phyloP scores from a whole-genome alignment of 2,329 filamentous ascomycete species.

The Aspergillus quadricinctus region DNA sequence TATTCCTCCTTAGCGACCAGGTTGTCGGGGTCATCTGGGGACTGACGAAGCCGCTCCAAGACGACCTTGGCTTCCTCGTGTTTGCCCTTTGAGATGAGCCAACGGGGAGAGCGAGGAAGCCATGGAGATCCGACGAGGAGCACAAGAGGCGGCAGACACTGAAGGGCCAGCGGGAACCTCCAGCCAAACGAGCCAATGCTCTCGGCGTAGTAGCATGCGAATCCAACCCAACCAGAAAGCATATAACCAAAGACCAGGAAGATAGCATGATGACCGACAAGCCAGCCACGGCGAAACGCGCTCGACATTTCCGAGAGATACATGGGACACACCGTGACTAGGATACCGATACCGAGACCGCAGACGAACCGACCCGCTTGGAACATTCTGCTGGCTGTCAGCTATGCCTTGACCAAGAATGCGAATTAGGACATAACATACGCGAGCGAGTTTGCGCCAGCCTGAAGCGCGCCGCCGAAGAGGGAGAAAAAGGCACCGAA shows the following conservation, averaged over 20 bases:
- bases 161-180: slow-evolving; percentile 44
- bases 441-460: slow-evolving; percentile 42
- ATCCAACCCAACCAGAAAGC: slow-evolving; percentile 43
- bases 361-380: slow-evolving; percentile 42
- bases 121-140: slow-evolving; percentile 40
- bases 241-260: slow-evolving; percentile 48
- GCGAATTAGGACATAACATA: slow-evolving; percentile 28
- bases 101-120: slow-evolving; percentile 47
- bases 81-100: slow-evolving; percentile 46
- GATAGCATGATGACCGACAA: slow-evolving; percentile 45
- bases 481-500: slow-evolving; percentile 43
- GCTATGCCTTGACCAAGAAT: not conserved
- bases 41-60: slow-evolving; percentile 37
- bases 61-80: slow-evolving; percentile 45
- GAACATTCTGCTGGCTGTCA: slow-evolving; percentile 35
- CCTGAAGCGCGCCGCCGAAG: slow-evolving; percentile 46
- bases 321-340: slow-evolving; percentile 44
- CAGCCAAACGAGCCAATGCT: slow-evolving; percentile 39
- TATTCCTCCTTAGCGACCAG: slow-evolving; percentile 45
- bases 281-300: slow-evolving; percentile 40
- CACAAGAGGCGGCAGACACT: slow-evolving; percentile 38
- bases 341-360: slow-evolving; percentile 41
- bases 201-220: slow-evolving; percentile 42
- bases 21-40: slow-evolving; percentile 37
- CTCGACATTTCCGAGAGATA: slow-evolving; percentile 43